These are phyloP conservation scores for Russula olivacea DNA, from an alignment of 768 basidiomycete genomes.

Conservation along the genomic window DNA sequence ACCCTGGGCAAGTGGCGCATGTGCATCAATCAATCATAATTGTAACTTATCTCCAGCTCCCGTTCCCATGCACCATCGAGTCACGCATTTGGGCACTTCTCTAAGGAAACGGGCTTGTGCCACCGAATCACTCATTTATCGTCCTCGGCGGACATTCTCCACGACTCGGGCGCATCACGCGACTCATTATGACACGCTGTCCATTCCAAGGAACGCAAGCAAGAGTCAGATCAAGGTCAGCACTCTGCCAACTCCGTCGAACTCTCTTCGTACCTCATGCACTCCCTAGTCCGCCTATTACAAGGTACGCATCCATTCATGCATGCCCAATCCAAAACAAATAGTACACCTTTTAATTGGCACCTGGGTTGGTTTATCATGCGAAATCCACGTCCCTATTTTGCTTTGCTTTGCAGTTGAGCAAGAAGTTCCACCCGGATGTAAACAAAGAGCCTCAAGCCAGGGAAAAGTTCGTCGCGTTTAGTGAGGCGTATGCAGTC, in stretches of 20 bases:
- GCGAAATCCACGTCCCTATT: too few relatives aligned
- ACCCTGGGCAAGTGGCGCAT: neutral
- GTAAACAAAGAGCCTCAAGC: conserved; percentile 36
- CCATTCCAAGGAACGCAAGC: conserved; percentile 33
- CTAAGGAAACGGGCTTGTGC: neutral
- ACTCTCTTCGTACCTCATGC: neutral
- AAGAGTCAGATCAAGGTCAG: conserved; percentile 36
- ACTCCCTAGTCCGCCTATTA: conserved; percentile 34
- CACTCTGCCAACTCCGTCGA: neutral
- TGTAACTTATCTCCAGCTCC: neutral
- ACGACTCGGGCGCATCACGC: neutral
- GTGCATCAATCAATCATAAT: neutral
- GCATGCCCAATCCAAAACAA: neutral
- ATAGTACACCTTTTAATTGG: neutral
- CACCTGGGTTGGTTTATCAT: too few relatives aligned
- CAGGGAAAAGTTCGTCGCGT: conserved; percentile 38
- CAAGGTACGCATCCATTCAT: conserved; percentile 29
- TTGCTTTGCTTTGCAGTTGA: conserved; percentile 39
- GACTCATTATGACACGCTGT: conserved; percentile 35
- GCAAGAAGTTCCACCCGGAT: conserved; percentile 46
- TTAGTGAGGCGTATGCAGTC: conserved; percentile 45
- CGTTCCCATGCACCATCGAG: neutral
- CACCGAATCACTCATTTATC: neutral
- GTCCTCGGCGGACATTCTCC: conserved; percentile 13
- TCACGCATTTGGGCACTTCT: neutral